Base-by-base conservation (phyloP, 306 rosid species). In the Abrus pulchellus region DNA sequence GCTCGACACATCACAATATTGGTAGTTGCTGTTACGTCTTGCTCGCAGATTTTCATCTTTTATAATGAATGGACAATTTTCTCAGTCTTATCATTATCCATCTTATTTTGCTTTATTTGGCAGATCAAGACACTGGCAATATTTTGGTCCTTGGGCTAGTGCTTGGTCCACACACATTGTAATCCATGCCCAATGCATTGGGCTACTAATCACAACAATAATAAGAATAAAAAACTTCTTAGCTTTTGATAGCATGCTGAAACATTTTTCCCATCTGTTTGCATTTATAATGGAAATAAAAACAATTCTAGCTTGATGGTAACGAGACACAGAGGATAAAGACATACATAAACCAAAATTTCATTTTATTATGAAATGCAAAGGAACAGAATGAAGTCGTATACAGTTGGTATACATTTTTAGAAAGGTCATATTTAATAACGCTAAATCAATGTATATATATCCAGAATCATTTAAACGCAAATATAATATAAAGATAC, bases 181-280 rank as follows among this genome's bases (percentile, higher is more conserved):
- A 71, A n/a, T 41, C 68, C 75, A 30, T 69, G 12, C 44, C 38
- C 56, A 74, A 71, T 28, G 7, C n/a, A 57, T 28, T 29, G 70
- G 34, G 55, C 29, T 56, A 5, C 28, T 47, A 53, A 20, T 11
- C 44, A 44, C 9, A 9, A 9, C 6, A 67, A 44, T 3, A 5
- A 68, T 7, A 34, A 7, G 29, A 48, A n/a, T 14, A 36, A 36
- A 36, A 36, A 2, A 2, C 33, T n/a, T 30, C 34, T 53, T 33
- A 32, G 45, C 33, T 74, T 59, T 13, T 44, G 41, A 29, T 13
- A 30, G 69, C 45, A 47, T 5, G 59, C 34, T 27, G 38, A 27
- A 20, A 6, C 38, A 70, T 32, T 70, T 27, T 7, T n/a, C 62
- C 3, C 4, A 50, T 6, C 36, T 70, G 61, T 13, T 41, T 48